Evolutionary conservation across 768 basidiomycete species (phyloP), one percentile per base, ranked within the genome.

Genomic region (Russula griseocarnosa): DNA sequence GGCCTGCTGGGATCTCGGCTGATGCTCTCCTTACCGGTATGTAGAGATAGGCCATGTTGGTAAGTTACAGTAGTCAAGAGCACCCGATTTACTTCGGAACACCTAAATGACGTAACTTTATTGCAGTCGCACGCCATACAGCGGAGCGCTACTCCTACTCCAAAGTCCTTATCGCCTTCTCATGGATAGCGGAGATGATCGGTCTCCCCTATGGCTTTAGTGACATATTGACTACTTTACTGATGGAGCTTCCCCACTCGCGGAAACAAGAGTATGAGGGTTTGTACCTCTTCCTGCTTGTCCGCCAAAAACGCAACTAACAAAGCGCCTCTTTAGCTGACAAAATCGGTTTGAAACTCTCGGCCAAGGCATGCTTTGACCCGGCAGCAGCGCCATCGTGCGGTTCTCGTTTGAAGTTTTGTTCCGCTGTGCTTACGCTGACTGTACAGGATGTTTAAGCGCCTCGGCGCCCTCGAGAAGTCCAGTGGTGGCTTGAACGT

Each of bases 361-460:
- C 88, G 77, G 81, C 92, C 55, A 82, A 80, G 68, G 95, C 94
- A 0, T 98, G 95, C 75, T 98, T 85, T 72, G 83, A 98, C 70
- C 94, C 95, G 0, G 76, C 73, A 20, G 89, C 86, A 24, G 83
- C 91, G 3, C 84, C 89, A 14, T 79, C 81, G 92, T 94, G 69
- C 69, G 83, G 52, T 36, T 20, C 55, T 32, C n/a, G 20, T 30
- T 56, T 42, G 14, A 28, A 24, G 24, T 26, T 38, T 30, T 28
- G 8, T 57, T 36, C 16, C 38, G 2, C 56, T 10, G 13, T 40
- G 20, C 55, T 53, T 22, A 50, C 10, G 6, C 2, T 46, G 32
- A 9, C n/a, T 5, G 9, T 22, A 5, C 7, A 42, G 89, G 66
- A 82, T 94, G 79, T 94, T 92, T 75, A 72, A 74, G 54, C 83